Percentiles rank a stretch among this genome's conserved stretches.
phyloP scores from a whole-genome alignment of 495 filamentous ascomycete species.

The Chlorociboria aeruginascens region DNA sequence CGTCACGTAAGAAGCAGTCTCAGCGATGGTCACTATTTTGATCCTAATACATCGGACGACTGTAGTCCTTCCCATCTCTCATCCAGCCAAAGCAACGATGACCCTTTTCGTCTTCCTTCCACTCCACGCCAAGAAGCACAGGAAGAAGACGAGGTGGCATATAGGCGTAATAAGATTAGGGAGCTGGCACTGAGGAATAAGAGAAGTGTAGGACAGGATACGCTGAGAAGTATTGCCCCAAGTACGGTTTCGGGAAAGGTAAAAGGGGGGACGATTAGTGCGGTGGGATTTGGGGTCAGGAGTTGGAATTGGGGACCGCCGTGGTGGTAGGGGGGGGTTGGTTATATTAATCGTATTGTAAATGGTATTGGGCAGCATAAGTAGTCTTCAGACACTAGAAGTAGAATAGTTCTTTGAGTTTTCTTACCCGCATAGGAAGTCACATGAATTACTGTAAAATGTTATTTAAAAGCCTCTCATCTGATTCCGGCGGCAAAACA shows the following conservation, averaged over 20 bases:
- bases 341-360: background rate
- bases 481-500: no score
- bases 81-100: background rate
- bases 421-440: background rate
- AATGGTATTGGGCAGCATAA: background rate
- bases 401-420: background rate
- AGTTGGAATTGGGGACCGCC: conserved; percentile 13
- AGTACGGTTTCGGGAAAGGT: conserved; percentile 16
- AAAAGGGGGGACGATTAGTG: conserved; percentile 4
- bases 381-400: background rate
- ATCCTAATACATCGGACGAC: conserved; percentile 10
- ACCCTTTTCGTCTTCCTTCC: conserved; percentile 1
- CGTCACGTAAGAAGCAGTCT: conserved; percentile 9
- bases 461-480: no score
- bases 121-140: conserved; percentile 8
- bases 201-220: conserved; percentile 29
- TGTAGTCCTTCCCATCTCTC: conserved; percentile 9
- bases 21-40: conserved; percentile 18
- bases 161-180: conserved; percentile 22
- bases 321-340: conserved; percentile 12
- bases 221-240: conserved; percentile 31
- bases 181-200: conserved; percentile 29
- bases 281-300: conserved; percentile 7
- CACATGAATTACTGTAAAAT: no score
- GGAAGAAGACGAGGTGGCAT: conserved; percentile 4